Conservation (phyloP, 2,329 filamentous ascomycete genomes). For the Lizonia empirigonia region DNA sequence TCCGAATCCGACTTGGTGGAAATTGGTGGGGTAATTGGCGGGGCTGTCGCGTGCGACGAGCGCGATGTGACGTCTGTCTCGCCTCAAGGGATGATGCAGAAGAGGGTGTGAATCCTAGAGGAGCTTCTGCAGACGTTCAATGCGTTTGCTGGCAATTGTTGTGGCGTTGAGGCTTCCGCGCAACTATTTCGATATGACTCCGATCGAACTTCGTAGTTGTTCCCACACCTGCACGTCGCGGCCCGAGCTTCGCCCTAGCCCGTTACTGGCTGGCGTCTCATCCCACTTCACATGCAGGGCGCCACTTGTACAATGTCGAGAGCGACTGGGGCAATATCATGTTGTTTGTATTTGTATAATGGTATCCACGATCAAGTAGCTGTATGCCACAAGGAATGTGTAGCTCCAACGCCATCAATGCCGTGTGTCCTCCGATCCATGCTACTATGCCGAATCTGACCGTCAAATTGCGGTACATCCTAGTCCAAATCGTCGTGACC, state of each 20-base stretch:
- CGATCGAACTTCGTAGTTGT: conserved; percentile 12
- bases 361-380: conserved; percentile 20
- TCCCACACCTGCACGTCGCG: conserved; percentile 10
- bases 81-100: background rate
- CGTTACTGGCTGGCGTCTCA: background rate
- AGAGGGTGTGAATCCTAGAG: background rate
- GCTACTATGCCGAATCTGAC: conserved; percentile 10
- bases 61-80: conserved; percentile 25
- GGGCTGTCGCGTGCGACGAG: conserved; percentile 28
- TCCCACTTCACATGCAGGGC: conserved; percentile 8
- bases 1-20: conserved; percentile 15
- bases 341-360: conserved; percentile 18
- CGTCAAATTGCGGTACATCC: conserved; percentile 6
- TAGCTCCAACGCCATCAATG: conserved; percentile 42
- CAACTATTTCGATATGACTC: conserved; percentile 19
- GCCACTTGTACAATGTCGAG: background rate
- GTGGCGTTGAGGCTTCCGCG: conserved; percentile 10
- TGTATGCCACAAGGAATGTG: conserved; percentile 29
- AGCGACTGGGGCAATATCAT: background rate
- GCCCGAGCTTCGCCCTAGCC: conserved; percentile 6
- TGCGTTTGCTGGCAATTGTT: conserved; percentile 6
- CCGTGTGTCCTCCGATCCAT: conserved; percentile 21
- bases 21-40: conserved; percentile 42
- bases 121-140: conserved; percentile 3
- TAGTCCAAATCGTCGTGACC: conserved; percentile 4